Evolutionary conservation across 805 yeast genomes (phyloP).

Genomic region (Tetrapisispora arboricola): DNA sequence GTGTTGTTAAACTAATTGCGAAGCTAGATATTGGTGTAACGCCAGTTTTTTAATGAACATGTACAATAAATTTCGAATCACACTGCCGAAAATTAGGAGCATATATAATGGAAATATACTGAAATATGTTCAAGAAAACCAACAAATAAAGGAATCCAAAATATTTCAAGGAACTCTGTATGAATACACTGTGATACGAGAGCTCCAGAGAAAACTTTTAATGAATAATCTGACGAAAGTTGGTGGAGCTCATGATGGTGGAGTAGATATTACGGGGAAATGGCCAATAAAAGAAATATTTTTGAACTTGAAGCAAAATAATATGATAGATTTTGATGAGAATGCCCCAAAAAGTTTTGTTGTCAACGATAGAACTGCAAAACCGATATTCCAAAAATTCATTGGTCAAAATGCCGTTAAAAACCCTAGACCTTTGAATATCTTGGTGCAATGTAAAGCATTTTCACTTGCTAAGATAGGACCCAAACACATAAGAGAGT

Average conservation of each 20-base stretch:
- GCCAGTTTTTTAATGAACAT: too few species aligned
- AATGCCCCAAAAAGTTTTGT: slow-evolving; percentile 10
- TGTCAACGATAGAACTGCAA: slow-evolving; percentile 11
- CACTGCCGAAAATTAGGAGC: slow-evolving; percentile 4
- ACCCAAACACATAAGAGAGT: slow-evolving; percentile 25
- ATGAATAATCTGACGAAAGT: slow-evolving; percentile 16
- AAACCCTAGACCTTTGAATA: slow-evolving; percentile 10
- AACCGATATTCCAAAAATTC: slow-evolving; percentile 15
- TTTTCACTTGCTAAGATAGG: slow-evolving; percentile 20
- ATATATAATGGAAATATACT: slow-evolving; percentile 7
- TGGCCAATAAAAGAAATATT: slow-evolving; percentile 18
- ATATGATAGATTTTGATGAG: slow-evolving; percentile 2
- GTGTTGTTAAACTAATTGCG: too few species aligned
- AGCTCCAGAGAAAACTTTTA: slow-evolving; percentile 19
- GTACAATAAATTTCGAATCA: not conserved
- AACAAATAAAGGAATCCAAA: slow-evolving; percentile 16
- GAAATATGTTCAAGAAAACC: slow-evolving; percentile 14
- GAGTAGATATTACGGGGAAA: slow-evolving; percentile 25
- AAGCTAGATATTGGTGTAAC: too few species aligned
- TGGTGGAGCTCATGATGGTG: slow-evolving; percentile 29
- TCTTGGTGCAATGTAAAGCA: slow-evolving; percentile 27
- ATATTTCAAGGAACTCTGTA: slow-evolving; percentile 28
- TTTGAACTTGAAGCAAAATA: slow-evolving; percentile 4
- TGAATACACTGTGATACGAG: slow-evolving; percentile 26
- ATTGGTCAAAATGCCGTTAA: slow-evolving; percentile 1